A percentile compares a stretch with the other conserved stretches of the same genome.
phyloP scores from a whole-genome alignment of 768 basidiomycete species.

The Tricholoma matsutake region DNA sequence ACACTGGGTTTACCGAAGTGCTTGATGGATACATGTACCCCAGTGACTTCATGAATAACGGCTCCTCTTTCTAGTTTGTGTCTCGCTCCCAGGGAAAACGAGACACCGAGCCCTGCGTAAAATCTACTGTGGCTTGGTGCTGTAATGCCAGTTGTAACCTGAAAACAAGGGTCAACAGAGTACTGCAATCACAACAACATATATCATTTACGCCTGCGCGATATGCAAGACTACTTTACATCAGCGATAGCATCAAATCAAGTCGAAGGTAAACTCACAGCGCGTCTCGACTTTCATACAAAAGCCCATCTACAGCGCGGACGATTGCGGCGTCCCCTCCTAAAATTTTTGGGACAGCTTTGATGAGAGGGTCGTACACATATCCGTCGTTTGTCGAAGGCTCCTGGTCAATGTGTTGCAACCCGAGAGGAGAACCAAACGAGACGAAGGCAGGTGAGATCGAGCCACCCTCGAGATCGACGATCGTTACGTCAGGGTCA shows the following conservation, averaged over 20 bases:
- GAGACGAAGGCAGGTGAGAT: conserved; percentile 65
- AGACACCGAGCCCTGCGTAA: conserved; percentile 60
- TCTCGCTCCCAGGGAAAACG: conserved; percentile 57
- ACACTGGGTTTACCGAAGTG: conserved; percentile 54
- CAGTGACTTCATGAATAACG: conserved; percentile 59
- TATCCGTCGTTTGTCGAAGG: conserved; percentile 67
- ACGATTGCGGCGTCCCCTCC: conserved; percentile 52
- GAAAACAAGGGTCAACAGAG: background rate
- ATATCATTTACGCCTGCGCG: conserved; percentile 52
- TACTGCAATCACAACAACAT: background rate
- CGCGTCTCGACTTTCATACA: conserved; percentile 65
- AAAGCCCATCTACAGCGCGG: conserved; percentile 71
- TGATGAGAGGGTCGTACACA: conserved; percentile 51
- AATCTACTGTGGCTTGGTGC: conserved; percentile 54
- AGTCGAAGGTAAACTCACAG: conserved; percentile 46
- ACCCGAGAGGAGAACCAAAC: conserved; percentile 69
- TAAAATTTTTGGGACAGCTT: conserved; percentile 44
- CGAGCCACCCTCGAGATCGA: conserved; percentile 73
- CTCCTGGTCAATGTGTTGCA: conserved; percentile 68
- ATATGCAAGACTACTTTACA: conserved; percentile 53
- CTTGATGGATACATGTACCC: conserved; percentile 61
- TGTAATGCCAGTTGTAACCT: conserved; percentile 60
- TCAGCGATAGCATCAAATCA: background rate
- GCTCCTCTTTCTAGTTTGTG: conserved; percentile 62
- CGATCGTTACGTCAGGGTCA: conserved; percentile 25